Conservation (phyloP, 108 stramenopile species). For the Cyclostephanos invisitatus region DNA sequence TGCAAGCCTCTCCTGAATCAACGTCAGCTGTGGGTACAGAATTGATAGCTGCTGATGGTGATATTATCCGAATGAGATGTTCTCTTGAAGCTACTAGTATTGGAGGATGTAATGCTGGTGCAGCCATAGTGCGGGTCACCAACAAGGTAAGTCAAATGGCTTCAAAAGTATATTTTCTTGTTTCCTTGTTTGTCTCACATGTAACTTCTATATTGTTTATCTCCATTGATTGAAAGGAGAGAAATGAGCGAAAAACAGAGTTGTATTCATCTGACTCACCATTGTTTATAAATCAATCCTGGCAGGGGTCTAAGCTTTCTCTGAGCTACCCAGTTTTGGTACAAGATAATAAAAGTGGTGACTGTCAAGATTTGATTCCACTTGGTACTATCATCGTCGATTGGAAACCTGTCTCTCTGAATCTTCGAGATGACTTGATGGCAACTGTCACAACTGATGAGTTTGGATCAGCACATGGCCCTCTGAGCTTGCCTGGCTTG, state of each 20-base stretch:
- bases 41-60: slow-evolving; percentile 61
- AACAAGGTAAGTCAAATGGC: slow-evolving; percentile 55
- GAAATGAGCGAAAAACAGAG: slow-evolving; percentile 15
- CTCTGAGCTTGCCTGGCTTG: slow-evolving; percentile 46
- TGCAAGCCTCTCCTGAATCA: slow-evolving; percentile 13
- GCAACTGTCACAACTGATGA: slow-evolving; percentile 25
- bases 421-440: slow-evolving; percentile 32
- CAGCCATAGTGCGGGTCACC: slow-evolving; percentile 44
- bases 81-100: slow-evolving; percentile 47
- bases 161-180: not conserved
- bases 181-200: not conserved
- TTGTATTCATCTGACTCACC: slow-evolving; percentile 26
- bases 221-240: slow-evolving; percentile 11
- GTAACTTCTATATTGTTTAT: not conserved
- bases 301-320: slow-evolving; percentile 55
- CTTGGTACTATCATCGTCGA: slow-evolving; percentile 63
- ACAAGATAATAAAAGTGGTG: slow-evolving; percentile 23
- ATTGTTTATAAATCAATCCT: slow-evolving; percentile 14
- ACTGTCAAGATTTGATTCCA: slow-evolving; percentile 37
- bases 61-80: slow-evolving; percentile 52
- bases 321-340: slow-evolving; percentile 54
- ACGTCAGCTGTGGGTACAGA: slow-evolving; percentile 17
- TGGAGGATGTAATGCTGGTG: slow-evolving; percentile 39
- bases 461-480: slow-evolving; percentile 63
- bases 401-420: slow-evolving; percentile 63